Percentiles rank a stretch among this genome's conserved stretches.
Conservation (phyloP, 176 grass and related monocot genomes). For the Microstegium vimineum region DNA sequence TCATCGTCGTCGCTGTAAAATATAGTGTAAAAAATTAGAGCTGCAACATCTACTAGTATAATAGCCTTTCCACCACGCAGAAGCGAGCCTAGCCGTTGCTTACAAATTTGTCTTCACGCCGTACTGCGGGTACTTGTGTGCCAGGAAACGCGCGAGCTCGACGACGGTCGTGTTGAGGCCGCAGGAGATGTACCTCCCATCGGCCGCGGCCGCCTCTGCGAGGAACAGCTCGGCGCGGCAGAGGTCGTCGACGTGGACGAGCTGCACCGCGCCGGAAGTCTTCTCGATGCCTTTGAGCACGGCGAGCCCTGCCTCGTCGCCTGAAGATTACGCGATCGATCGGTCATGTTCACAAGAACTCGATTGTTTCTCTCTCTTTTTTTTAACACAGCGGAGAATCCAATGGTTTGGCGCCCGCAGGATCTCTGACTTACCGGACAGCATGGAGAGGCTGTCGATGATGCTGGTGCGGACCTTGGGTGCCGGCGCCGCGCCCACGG, state of each 20-base stretch:
- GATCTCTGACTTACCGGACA: too few species aligned
- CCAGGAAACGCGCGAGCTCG: constrained; percentile 39
- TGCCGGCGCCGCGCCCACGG: constrained; percentile 25
- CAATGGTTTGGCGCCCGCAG: too few species aligned
- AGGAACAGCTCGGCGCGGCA: constrained; percentile 69
- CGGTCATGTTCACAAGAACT: too few species aligned
- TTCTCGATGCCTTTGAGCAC: constrained; percentile 19
- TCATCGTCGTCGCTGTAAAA: neutral
- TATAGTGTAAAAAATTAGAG: too few species aligned
- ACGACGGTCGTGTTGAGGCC: constrained; percentile 40
- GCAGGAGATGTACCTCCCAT: constrained; percentile 62
- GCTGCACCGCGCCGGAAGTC: neutral
- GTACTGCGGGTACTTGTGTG: constrained; percentile 48
- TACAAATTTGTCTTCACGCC: constrained; percentile 26
- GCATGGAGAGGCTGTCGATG: neutral
- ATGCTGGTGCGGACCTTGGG: constrained; percentile 31
- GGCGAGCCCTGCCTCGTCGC: constrained; percentile 8
- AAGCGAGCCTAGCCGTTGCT: too few species aligned
- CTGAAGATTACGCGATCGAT: too few species aligned
- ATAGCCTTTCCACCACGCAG: too few species aligned
- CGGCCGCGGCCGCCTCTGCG: constrained; percentile 37
- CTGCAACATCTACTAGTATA: too few species aligned
- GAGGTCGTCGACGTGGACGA: constrained; percentile 57
- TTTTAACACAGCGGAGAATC: too few species aligned
- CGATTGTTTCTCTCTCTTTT: too few species aligned